Base-by-base conservation (phyloP, 805 yeast genomes). In the Saccharomycopsis sp. region DNA sequence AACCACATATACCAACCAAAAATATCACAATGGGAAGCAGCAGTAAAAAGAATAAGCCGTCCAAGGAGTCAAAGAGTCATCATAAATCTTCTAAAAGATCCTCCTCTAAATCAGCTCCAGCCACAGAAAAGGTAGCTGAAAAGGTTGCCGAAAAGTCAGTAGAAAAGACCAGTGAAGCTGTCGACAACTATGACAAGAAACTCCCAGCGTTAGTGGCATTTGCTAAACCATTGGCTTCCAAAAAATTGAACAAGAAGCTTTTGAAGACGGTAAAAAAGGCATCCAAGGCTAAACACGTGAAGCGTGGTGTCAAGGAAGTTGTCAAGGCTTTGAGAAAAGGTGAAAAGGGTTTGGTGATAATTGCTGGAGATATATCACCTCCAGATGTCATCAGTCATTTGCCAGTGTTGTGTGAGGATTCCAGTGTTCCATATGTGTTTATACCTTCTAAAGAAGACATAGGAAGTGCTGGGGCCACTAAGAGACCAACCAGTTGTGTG, bases 281-380 rank as follows among this genome's bases (percentile, higher is more conserved):
- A 8, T 91, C 98, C 56, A 94, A 94, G 77, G 96, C 97, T 64
- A 94, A 94, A 77, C 97, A 93, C 74, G 97, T 94, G 66, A 93
- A 91, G 77, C 84, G 99, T 76, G 99, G 99, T 72, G 98, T 94
- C 58, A 94, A 94, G 75, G 99, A 94, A 76, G 99, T 94, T 42
- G 98, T 93, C 67, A 94, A 94, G 78, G 94, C 98, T 22, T 81
- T 94, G 64, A 86, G 99, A 79, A 94, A 94, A 75, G 98, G 98
- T 65, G 98, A 92, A 73, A 94, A 94, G 75, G 99, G 99, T 56
- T 80, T 94, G 56, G 98, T 94, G 47, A 78, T 94, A 65, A 85
- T 94, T 74, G 99, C 99, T 38, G 98, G 99, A 67, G 99, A 94
- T 72, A 94, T 96, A 64, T 92, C 96, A 58, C 99, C 99, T 60